Conservation (phyloP, 306 rosid genomes). For the Rosa multiflora region DNA sequence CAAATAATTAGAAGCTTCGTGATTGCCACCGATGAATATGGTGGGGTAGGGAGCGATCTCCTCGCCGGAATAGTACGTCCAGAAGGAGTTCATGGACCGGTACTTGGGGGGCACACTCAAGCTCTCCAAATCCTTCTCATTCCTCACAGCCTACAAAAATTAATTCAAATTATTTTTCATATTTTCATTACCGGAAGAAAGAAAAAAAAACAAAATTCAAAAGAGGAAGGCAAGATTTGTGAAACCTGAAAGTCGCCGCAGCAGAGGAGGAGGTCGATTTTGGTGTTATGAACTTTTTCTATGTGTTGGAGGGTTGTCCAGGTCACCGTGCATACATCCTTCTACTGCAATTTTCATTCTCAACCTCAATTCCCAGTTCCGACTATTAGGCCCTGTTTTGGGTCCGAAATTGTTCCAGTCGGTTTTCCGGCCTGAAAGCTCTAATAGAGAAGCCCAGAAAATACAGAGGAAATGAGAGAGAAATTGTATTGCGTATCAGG, state of each 20-base stretch:
- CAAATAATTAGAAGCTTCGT: slow-evolving; percentile 87
- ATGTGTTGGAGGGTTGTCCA: slow-evolving; percentile 70
- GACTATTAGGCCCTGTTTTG: too few relatives aligned
- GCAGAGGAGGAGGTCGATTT: slow-evolving; percentile 91
- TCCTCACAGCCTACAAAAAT: slow-evolving; percentile 64
- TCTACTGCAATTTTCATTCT: slow-evolving; percentile 82
- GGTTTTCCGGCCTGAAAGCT: too few relatives aligned
- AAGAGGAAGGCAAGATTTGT: neutral
- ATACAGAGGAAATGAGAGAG: too few relatives aligned
- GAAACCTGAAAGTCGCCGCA: slow-evolving; percentile 95
- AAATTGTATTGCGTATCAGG: too few relatives aligned
- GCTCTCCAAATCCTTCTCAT: slow-evolving; percentile 71
- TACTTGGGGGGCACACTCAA: slow-evolving; percentile 60
- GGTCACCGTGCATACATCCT: slow-evolving; percentile 97
- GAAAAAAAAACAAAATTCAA: neutral
- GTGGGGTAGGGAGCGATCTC: slow-evolving; percentile 86
- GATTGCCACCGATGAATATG: slow-evolving; percentile 94
- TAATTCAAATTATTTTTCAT: too few relatives aligned
- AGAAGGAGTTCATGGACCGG: slow-evolving; percentile 77
- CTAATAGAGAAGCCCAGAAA: too few relatives aligned
- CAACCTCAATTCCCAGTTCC: neutral
- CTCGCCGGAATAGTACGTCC: slow-evolving; percentile 89
- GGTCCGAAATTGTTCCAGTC: too few relatives aligned
- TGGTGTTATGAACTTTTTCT: slow-evolving; percentile 51
- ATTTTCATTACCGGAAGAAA: neutral